Conservation (phyloP, 2,329 filamentous ascomycete species). For the Diaporthe citri region DNA sequence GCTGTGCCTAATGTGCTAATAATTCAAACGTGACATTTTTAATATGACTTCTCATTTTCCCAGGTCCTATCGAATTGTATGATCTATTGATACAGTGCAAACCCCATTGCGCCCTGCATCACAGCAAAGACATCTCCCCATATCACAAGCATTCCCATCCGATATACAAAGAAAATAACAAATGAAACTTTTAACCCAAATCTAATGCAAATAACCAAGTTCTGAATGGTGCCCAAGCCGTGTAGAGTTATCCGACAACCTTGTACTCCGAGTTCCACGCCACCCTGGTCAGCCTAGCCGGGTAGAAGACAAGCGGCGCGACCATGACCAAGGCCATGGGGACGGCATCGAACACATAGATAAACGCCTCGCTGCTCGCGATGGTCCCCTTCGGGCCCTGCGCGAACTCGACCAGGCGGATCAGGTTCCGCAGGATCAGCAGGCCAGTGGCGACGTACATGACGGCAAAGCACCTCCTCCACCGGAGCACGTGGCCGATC, state of each 20-base stretch:
- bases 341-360: constrained; percentile 41
- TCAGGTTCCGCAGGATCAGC: constrained; percentile 42
- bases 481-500: constrained; percentile 34
- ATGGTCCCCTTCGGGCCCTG: constrained; percentile 39
- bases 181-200: not conserved
- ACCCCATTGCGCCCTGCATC: not conserved
- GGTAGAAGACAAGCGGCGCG: constrained; percentile 41
- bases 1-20: too few species aligned
- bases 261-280: constrained; percentile 17
- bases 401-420: constrained; percentile 43
- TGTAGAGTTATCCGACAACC: not conserved
- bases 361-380: constrained; percentile 32
- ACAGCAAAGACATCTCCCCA: not conserved
- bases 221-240: not conserved
- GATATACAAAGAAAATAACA: not conserved
- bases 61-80: not conserved
- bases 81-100: not conserved
- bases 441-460: constrained; percentile 40
- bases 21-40: not conserved
- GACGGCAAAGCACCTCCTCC: constrained; percentile 41
- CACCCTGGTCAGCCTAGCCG: constrained; percentile 23
- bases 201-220: not conserved
- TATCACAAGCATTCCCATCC: not conserved
- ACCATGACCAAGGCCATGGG: constrained; percentile 39
- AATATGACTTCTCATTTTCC: not conserved